Evolutionary conservation across 352 stramenopile species (phyloP).

Genomic region (Pythium periplocum): DNA sequence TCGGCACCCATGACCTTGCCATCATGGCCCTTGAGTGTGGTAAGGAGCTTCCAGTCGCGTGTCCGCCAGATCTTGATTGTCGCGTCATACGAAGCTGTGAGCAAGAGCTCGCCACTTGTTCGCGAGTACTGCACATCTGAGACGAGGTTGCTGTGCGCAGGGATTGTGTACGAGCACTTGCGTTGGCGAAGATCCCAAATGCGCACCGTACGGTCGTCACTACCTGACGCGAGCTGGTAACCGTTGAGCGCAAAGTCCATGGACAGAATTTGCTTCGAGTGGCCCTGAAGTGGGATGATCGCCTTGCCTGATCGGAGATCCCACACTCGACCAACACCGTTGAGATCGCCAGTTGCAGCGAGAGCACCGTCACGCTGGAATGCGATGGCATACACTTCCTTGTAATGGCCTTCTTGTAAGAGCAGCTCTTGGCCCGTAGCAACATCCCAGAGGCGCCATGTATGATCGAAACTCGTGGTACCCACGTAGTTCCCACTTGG

Average conservation of each 20-base stretch:
- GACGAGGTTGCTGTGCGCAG: slow-evolving; percentile 94
- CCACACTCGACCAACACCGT: slow-evolving; percentile 93
- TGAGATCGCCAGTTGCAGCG: slow-evolving; percentile 92
- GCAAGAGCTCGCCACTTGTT: slow-evolving; percentile 78
- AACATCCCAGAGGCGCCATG: slow-evolving; percentile 97
- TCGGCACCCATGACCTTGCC: slow-evolving; percentile 94
- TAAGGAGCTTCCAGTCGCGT: slow-evolving; percentile 91
- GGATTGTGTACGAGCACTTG: slow-evolving; percentile 90
- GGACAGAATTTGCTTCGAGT: slow-evolving; percentile 94
- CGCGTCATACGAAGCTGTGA: slow-evolving; percentile 93
- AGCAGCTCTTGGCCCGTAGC: slow-evolving; percentile 89
- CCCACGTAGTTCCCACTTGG: slow-evolving; percentile 89
- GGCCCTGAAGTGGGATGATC: slow-evolving; percentile 86
- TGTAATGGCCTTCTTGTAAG: slow-evolving; percentile 95
- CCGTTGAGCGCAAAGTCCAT: slow-evolving; percentile 93
- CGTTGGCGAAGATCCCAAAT: slow-evolving; percentile 95
- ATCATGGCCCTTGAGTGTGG: slow-evolving; percentile 89
- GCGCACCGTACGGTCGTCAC: slow-evolving; percentile 94
- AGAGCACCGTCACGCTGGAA: slow-evolving; percentile 96
- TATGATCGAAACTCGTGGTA: slow-evolving; percentile 96
- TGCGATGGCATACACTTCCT: slow-evolving; percentile 93
- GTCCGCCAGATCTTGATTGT: slow-evolving; percentile 93
- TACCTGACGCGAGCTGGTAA: slow-evolving; percentile 90
- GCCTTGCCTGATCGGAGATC: slow-evolving; percentile 94
- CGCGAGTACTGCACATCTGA: slow-evolving; percentile 89